Percentiles rank a stretch among this genome's conserved stretches.
phyloP scores from a whole-genome alignment of 106 monocot species.

The Xerophyta viscosa region DNA sequence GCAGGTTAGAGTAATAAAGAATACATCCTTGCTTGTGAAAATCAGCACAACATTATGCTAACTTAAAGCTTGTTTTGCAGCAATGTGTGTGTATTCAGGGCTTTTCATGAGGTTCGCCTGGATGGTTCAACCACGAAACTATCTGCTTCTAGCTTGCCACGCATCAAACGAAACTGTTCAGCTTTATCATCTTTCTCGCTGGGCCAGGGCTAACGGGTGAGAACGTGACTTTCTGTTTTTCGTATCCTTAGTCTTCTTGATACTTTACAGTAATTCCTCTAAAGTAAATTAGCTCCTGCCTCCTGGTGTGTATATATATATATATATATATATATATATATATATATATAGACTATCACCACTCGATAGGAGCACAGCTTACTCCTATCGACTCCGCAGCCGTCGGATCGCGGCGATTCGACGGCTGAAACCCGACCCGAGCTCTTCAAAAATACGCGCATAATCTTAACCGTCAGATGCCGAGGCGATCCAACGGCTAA shows the following conservation, averaged over 20 bases:
- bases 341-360: too few relatives aligned
- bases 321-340: too few relatives aligned
- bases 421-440: too few relatives aligned
- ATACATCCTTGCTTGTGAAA: background rate
- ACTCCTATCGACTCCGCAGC: too few relatives aligned
- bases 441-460: too few relatives aligned
- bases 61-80: constrained; percentile 29
- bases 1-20: constrained; percentile 36
- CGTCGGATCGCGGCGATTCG: too few relatives aligned
- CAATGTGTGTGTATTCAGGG: constrained; percentile 87
- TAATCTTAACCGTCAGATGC: too few relatives aligned
- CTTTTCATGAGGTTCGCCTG: constrained; percentile 99
- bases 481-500: too few relatives aligned
- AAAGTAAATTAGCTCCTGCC: too few relatives aligned
- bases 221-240: background rate
- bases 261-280: background rate
- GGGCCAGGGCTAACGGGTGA: constrained; percentile 76
- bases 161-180: constrained; percentile 95
- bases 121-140: constrained; percentile 98
- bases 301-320: too few relatives aligned
- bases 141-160: constrained; percentile 92
- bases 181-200: constrained; percentile 85
- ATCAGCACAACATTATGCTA: background rate
- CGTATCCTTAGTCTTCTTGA: background rate
- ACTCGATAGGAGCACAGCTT: too few relatives aligned